Evolutionary conservation across 1,139 yeast genomes (phyloP).

Genomic region (Pichia sorboxylosa): DNA sequence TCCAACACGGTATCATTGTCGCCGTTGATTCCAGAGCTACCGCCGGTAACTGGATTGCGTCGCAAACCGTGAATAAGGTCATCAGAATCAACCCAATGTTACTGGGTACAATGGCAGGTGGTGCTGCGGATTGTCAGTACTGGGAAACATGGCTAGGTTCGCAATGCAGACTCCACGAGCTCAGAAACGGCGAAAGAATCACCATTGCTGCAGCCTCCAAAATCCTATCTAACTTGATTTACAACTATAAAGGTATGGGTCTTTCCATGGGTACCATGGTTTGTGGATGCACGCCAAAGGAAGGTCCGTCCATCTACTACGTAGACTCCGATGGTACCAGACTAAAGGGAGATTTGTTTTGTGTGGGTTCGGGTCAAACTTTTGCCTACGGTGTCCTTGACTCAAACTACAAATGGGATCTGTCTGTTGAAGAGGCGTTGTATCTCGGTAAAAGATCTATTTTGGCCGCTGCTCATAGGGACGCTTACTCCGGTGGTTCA

Average conservation of each 20-base stretch:
- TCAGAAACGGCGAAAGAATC: constrained; percentile 87
- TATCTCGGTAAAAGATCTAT: constrained; percentile 91
- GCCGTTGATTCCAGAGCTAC: constrained; percentile 98
- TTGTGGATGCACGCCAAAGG: constrained; percentile 91
- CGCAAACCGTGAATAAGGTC: constrained; percentile 95
- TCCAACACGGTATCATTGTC: constrained; percentile 89
- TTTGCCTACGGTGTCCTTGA: constrained; percentile 99
- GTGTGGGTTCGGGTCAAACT: constrained; percentile 99
- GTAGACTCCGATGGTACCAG: constrained; percentile 98
- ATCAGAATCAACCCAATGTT: constrained; percentile 91
- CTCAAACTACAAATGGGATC: constrained; percentile 81
- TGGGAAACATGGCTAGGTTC: constrained; percentile 99
- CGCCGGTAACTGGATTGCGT: constrained; percentile 98
- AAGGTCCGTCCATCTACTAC: constrained; percentile 90
- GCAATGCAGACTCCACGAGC: constrained; percentile 90
- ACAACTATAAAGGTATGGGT: constrained; percentile 96
- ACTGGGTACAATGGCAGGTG: constrained; percentile 99
- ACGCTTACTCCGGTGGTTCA: constrained; percentile 97
- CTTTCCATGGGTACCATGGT: constrained; percentile 98
- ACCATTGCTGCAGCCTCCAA: constrained; percentile 96
- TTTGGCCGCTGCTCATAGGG: constrained; percentile 96
- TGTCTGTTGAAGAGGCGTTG: constrained; percentile 84
- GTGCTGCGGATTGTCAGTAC: constrained; percentile 98
- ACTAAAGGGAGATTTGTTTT: constrained; percentile 85
- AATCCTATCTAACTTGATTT: constrained; percentile 81